phyloP scores from a whole-genome alignment of 768 basidiomycete genomes.

The Trametes meyenii region DNA sequence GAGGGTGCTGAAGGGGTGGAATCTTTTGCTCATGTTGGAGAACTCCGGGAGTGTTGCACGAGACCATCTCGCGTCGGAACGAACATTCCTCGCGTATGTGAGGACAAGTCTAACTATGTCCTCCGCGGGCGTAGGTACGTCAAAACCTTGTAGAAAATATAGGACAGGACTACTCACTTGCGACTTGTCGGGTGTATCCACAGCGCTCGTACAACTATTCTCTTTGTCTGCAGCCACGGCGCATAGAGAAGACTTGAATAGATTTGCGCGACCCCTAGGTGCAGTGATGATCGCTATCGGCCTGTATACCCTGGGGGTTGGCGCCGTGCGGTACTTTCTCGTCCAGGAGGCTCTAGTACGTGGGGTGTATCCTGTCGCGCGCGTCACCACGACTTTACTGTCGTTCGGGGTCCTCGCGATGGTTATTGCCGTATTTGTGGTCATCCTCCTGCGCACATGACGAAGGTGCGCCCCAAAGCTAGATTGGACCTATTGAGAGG shows the following conservation, averaged over 20 bases:
- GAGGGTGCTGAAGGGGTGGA: conserved; percentile 9
- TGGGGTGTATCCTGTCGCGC: conserved; percentile 47
- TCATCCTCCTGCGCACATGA: conserved; percentile 32
- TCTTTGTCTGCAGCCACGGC: conserved; percentile 37
- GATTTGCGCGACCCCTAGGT: conserved; percentile 48
- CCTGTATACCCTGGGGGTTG: conserved; percentile 39
- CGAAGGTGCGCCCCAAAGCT: background rate
- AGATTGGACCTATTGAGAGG: background rate
- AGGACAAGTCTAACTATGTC: conserved; percentile 52
- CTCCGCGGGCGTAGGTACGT: conserved; percentile 52
- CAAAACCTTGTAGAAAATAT: background rate
- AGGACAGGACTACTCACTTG: background rate
- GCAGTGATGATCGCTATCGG: conserved; percentile 42
- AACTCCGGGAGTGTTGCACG: conserved; percentile 54
- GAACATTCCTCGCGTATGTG: conserved; percentile 55
- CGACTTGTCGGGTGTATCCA: no score
- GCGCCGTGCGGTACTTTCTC: conserved; percentile 41
- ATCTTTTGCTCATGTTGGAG: conserved; percentile 39
- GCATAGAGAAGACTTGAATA: conserved; percentile 21
- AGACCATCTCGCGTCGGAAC: conserved; percentile 54
- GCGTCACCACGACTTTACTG: conserved; percentile 37
- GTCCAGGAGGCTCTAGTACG: conserved; percentile 41
- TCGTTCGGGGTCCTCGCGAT: conserved; percentile 35
- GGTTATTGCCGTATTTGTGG: conserved; percentile 41
- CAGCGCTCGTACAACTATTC: conserved; percentile 53